Evolutionary conservation across 2,329 filamentous ascomycete species (phyloP).

Genomic region (Sphaerulina musiva): DNA sequence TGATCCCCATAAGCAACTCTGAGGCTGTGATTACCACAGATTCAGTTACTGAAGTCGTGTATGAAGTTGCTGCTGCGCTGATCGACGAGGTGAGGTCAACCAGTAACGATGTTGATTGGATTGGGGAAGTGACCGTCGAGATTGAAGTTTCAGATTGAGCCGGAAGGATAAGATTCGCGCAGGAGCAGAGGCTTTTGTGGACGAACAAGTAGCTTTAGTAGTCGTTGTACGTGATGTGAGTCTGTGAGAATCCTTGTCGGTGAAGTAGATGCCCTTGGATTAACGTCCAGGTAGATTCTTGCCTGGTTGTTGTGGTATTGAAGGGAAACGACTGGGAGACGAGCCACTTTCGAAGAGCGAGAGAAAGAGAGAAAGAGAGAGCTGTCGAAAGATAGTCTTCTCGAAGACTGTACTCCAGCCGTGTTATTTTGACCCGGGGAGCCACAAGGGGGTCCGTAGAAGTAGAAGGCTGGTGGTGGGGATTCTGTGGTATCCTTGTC

Average conservation of each 20-base stretch:
- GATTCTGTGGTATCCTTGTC: slow-evolving; percentile 19
- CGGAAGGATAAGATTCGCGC: neutral
- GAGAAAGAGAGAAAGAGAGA: slow-evolving; percentile 4
- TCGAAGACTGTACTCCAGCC: slow-evolving; percentile 18
- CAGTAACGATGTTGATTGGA: neutral
- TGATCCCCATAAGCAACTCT: neutral
- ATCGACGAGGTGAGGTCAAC: neutral
- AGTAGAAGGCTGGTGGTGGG: slow-evolving; percentile 9
- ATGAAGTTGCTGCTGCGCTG: neutral
- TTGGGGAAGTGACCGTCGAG: neutral
- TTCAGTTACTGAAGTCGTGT: neutral
- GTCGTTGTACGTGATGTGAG: slow-evolving; percentile 5
- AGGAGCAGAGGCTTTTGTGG: neutral
- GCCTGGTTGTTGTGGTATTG: slow-evolving; percentile 5
- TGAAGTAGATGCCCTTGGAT: neutral
- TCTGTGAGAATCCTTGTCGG: neutral
- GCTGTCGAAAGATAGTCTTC: slow-evolving; percentile 14
- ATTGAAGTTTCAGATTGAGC: neutral
- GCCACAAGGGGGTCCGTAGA: slow-evolving; percentile 10
- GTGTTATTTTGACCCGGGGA: slow-evolving; percentile 16
- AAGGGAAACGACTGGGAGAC: slow-evolving; percentile 9
- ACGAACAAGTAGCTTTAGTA: slow-evolving; percentile 12
- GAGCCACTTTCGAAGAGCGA: slow-evolving; percentile 14
- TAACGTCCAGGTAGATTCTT: slow-evolving; percentile 1
- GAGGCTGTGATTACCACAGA: slow-evolving; percentile 1